These are phyloP conservation scores for Talaromyces sp. DNA, from an alignment of 2,329 filamentous ascomycete species.

Conservation along the genomic window DNA sequence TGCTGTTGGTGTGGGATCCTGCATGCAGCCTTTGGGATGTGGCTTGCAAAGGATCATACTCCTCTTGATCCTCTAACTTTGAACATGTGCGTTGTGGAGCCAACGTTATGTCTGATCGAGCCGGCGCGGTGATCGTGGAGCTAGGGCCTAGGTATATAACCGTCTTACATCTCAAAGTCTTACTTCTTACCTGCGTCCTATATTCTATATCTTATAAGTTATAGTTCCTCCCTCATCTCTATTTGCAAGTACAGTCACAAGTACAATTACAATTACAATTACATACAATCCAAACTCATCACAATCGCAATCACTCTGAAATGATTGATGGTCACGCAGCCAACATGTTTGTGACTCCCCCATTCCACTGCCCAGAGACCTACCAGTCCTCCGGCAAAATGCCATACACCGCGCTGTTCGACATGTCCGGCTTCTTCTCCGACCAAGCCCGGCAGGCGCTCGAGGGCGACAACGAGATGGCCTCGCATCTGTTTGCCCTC, in stretches of 20 bases:
- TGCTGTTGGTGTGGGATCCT: not conserved
- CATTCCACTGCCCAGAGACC: not conserved
- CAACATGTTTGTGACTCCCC: not conserved
- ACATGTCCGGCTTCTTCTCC: constrained; percentile 3
- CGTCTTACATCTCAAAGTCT: not conserved
- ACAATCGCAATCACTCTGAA: not conserved
- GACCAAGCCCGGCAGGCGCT: constrained; percentile 2
- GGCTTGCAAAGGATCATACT: not conserved
- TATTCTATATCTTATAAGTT: not conserved
- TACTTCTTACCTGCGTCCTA: not conserved
- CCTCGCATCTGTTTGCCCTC: not conserved
- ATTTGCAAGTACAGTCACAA: no score
- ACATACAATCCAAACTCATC: no score
- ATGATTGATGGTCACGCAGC: not conserved
- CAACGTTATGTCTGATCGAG: not conserved
- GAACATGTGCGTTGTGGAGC: not conserved
- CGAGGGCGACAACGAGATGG: not conserved
- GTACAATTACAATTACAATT: no score
- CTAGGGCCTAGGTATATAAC: not conserved
- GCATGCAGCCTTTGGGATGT: not conserved
- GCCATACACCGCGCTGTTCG: not conserved
- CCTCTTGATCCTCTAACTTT: not conserved
- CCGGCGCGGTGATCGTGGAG: not conserved
- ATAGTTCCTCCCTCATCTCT: not conserved
- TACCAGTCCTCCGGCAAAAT: not conserved